phyloP scores from a whole-genome alignment of 1,284 basidiomycete genomes.

The Tilletia caries region DNA sequence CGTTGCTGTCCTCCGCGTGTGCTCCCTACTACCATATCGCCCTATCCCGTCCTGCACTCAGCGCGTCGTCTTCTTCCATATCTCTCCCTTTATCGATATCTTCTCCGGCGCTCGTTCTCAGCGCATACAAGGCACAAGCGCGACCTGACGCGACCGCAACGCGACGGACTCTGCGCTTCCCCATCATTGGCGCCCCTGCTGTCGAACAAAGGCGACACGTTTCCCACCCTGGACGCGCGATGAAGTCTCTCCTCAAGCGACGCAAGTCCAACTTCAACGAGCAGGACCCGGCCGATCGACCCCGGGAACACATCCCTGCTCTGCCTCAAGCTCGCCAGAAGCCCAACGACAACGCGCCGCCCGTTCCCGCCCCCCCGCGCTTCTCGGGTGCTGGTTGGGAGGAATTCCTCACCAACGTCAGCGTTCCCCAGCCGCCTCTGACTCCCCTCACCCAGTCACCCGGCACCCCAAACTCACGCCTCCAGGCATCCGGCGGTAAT shows the following conservation, averaged over 20 bases:
- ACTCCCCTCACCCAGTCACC: not conserved
- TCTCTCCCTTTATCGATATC: too few species aligned
- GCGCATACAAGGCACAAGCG: too few species aligned
- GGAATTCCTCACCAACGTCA: not conserved
- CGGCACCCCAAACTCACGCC: not conserved
- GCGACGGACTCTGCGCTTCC: too few species aligned
- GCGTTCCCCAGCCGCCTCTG: not conserved
- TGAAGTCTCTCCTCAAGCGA: not conserved
- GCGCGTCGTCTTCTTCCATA: too few species aligned
- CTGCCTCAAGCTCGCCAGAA: not conserved
- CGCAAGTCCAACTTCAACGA: not conserved
- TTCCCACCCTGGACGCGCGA: not conserved
- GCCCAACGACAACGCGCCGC: not conserved
- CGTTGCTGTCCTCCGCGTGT: too few species aligned
- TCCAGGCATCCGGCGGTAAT: not conserved
- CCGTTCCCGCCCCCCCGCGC: not conserved
- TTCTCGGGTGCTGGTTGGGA: constrained; percentile 1
- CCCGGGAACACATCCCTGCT: not conserved
- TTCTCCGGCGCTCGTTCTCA: too few species aligned
- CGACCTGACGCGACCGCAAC: too few species aligned
- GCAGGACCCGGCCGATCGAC: not conserved
- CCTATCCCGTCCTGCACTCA: too few species aligned
- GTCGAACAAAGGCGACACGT: too few species aligned
- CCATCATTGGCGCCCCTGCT: too few species aligned
- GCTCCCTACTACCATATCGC: too few species aligned